Conservation (phyloP, 345 rosid genomes). For the Brassica cretica region DNA sequence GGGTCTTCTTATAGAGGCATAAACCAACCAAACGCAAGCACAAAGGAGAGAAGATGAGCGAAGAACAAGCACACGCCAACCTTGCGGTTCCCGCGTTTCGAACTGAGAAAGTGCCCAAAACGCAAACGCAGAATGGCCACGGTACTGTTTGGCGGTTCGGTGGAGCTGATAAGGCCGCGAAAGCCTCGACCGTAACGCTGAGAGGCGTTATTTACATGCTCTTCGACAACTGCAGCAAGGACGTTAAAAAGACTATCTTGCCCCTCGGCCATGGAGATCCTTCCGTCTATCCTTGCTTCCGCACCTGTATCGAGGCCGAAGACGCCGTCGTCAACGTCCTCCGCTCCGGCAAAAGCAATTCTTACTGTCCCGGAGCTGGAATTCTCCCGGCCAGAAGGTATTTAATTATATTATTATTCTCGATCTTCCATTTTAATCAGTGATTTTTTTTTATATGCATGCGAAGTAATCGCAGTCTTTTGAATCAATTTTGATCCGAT, state of each 20-base stretch:
- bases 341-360: slow-evolving; percentile 53
- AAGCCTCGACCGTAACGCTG: slow-evolving; percentile 38
- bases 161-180: slow-evolving; percentile 30
- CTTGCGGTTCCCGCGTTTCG: slow-evolving; percentile 27
- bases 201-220: slow-evolving; percentile 48
- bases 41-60: slow-evolving; percentile 14
- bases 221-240: slow-evolving; percentile 43
- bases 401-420: not conserved
- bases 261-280: slow-evolving; percentile 82
- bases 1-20: not conserved
- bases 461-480: not conserved
- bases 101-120: slow-evolving; percentile 16
- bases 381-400: slow-evolving; percentile 61
- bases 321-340: slow-evolving; percentile 56
- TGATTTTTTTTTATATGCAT: not conserved
- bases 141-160: slow-evolving; percentile 44
- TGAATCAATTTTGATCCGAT: not conserved
- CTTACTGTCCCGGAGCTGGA: slow-evolving; percentile 52
- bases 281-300: slow-evolving; percentile 60
- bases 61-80: slow-evolving; percentile 35
- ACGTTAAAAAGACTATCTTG: slow-evolving; percentile 41
- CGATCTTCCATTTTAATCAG: not conserved
- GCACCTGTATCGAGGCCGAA: slow-evolving; percentile 51
- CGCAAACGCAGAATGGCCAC: slow-evolving; percentile 27
- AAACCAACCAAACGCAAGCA: not conserved